Evolutionary conservation across 2,329 filamentous ascomycete species (phyloP).

Genomic region (Dactylellina parvicollis): DNA sequence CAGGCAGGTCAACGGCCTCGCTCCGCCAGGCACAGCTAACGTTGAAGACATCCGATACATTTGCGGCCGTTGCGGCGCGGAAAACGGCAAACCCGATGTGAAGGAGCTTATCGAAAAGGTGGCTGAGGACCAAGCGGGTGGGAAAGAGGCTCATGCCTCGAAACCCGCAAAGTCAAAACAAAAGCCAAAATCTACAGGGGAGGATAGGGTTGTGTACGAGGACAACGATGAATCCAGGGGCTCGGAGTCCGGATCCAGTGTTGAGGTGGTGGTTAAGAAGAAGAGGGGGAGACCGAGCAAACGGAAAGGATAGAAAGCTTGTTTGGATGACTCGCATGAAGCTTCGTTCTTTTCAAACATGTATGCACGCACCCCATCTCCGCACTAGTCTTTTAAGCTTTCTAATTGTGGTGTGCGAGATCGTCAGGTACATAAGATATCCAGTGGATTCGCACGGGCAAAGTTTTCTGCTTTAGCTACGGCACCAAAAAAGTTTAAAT

Average conservation of each 20-base stretch:
- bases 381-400: slow-evolving; percentile 11
- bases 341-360: slow-evolving; percentile 29
- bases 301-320: slow-evolving; percentile 39
- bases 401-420: slow-evolving; percentile 17
- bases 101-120: slow-evolving; percentile 77
- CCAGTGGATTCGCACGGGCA: neutral
- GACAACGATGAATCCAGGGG: slow-evolving; percentile 36
- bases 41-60: slow-evolving; percentile 84
- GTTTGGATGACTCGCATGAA: slow-evolving; percentile 7
- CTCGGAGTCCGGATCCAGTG: slow-evolving; percentile 40
- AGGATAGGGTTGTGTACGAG: slow-evolving; percentile 47
- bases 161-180: slow-evolving; percentile 35
- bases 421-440: slow-evolving; percentile 50
- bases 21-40: slow-evolving; percentile 82
- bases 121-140: slow-evolving; percentile 52
- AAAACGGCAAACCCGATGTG: slow-evolving; percentile 84
- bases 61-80: slow-evolving; percentile 82
- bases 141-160: slow-evolving; percentile 9
- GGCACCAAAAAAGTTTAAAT: slow-evolving; percentile 28
- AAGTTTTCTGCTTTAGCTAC: neutral
- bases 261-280: slow-evolving; percentile 53
- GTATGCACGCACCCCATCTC: slow-evolving; percentile 14
- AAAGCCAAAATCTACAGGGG: slow-evolving; percentile 33
- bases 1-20: slow-evolving; percentile 92
- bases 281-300: slow-evolving; percentile 40